Base-by-base conservation (phyloP, 305 asterid species). In the Solanum aculeatissimum region DNA sequence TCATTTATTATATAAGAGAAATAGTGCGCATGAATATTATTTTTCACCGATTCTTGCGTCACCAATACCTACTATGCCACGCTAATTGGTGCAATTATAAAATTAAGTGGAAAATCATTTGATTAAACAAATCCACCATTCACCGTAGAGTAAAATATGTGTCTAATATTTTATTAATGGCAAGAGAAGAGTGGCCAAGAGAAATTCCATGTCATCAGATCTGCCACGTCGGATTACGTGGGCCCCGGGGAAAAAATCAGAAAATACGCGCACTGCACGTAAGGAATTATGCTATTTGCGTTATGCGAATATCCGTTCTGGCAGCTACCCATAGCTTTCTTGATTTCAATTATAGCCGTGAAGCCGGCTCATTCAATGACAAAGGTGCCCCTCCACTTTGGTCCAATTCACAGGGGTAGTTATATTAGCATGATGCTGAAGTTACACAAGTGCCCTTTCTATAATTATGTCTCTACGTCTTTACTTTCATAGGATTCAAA, bases 241-340 rank as follows among this genome's bases (percentile, higher is more conserved):
- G 85, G 81, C 0, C 49, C 81, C 35, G 16, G 49, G 58, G 8
- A 3, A 21, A 51, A 81, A 23, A 82, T 81, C 82, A 45, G 85
- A 38, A 91, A 91, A 87, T 89, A 85, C 85, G 23, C 90, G 83
- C 38, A 4, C 0, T 9, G 62, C 90, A 82, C 92, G 89, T 72
- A 90, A 88, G 18, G 95, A 85, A 91, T 91, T 86, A 92, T 93
- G 88, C 97, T 68, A 27, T 70, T 68, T 32, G 0, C 0, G 32
- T 25, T 90, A 87, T 91, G 93, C 96, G 97, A 93, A 93, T 93
- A 93, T 92, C 88, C 97, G 5, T 15, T 65, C 25, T 69, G 2
- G 53, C 23, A 69, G 4, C 53, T 19, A 19, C 5, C 38, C 9
- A 15, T 40, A 13, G 78, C 2, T 27, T 82, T 72, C 45, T 43